Base-by-base conservation (phyloP, 495 filamentous ascomycete genomes). In the Aspergillus steynii region DNA sequence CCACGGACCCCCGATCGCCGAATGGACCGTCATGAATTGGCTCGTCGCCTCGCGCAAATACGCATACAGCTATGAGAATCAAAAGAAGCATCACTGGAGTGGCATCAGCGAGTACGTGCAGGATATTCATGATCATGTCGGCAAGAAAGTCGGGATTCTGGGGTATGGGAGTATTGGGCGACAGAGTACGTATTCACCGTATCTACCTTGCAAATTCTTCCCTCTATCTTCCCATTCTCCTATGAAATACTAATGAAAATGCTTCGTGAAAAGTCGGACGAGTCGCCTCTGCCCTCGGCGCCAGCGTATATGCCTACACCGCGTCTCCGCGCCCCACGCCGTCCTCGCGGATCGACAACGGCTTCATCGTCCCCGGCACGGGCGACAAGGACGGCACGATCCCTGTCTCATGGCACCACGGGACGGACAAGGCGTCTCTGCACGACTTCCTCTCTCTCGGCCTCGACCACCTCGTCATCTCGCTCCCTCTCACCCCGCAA, bases 161-260 rank as follows among this genome's bases (percentile, higher is more conserved):
- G 92, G 92, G 5, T 96, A 96, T 71, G 91, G 93, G 29, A 86
- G 85, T 65, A 96, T 97, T 60, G 91, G 91, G 1, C 79, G 91
- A 26, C 91, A 94, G 59, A 77, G 76, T 79, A 70, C 1, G 70
- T 62, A 10, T 2, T 50, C 28, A 25, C 32, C 14, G 20, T 20
- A 20, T 14, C 32, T 20, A n/a, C 15, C 20, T 31, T 9, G 34
- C 0, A 46, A 55, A 1, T n/a, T 29, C 50, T 5, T 1, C 20
- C 14, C 28, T 8, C 20, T 20, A 20, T n/a, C 29, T n/a, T 20
- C 14, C n/a, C 20, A 20, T 20, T 20, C 20, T 20, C 20, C 20
- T 20, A 20, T 20, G 20, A 20, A 20, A 20, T 20, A 20, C 20
- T 20, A 20, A 20, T 20, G 20, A 20, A 46, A 57, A 60, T 25